These are phyloP conservation scores for Sphaerulina populicola DNA, from an alignment of 2,329 filamentous ascomycete genomes.

Conservation along the genomic window DNA sequence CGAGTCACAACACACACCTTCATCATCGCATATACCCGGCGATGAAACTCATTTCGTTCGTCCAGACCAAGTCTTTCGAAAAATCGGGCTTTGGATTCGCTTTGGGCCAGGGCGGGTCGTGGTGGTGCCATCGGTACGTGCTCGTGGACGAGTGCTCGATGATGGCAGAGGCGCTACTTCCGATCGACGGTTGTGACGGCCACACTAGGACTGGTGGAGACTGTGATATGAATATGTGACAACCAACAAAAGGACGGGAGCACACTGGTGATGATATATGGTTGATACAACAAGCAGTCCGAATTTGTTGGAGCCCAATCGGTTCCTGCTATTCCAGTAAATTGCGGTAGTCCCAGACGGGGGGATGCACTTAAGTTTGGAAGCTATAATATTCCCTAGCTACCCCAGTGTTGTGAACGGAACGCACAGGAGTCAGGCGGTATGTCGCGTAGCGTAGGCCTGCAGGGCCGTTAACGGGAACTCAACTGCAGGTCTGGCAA, in stretches of 20 bases:
- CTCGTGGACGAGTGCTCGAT: not conserved
- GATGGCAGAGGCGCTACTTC: constrained; percentile 6
- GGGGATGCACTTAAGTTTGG: constrained; percentile 16
- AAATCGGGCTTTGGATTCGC: constrained; percentile 40
- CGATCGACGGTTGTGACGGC: constrained; percentile 1
- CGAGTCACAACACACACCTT: constrained; percentile 30
- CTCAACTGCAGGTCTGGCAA: constrained; percentile 8
- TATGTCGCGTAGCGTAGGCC: constrained; percentile 18
- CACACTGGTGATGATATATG: constrained; percentile 4
- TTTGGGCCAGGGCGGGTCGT: constrained; percentile 34
- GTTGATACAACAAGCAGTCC: not conserved
- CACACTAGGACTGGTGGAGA: not conserved
- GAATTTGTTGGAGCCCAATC: constrained; percentile 9
- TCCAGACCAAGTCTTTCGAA: constrained; percentile 38
- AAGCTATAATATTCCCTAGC: constrained; percentile 16
- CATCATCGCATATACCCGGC: constrained; percentile 37
- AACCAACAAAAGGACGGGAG: constrained; percentile 1
- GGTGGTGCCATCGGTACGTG: constrained; percentile 25
- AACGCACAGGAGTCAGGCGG: constrained; percentile 21
- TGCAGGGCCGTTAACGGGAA: constrained; percentile 17
- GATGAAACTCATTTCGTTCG: constrained; percentile 32
- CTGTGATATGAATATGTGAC: not conserved
- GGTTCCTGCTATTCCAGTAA: constrained; percentile 14
- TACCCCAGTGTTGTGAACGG: constrained; percentile 17
- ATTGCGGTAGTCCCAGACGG: constrained; percentile 16